These are phyloP conservation scores for Boletus rubescentipes DNA, from an alignment of 768 basidiomycete genomes.

Conservation along the genomic window DNA sequence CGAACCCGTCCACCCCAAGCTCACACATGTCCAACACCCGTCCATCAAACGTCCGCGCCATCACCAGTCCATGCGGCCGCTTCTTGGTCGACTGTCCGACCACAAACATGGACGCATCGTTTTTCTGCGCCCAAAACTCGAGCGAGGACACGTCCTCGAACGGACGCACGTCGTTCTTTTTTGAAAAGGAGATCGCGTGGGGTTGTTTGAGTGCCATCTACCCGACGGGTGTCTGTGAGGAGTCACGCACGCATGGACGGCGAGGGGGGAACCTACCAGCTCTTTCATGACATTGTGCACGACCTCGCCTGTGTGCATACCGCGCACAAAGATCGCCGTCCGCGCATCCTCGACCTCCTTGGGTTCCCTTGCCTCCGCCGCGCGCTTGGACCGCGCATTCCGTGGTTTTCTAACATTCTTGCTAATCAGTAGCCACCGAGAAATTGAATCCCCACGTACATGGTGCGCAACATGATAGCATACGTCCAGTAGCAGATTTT, in stretches of 20 bases:
- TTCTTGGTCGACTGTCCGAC: slow-evolving; percentile 94
- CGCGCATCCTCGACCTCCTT: slow-evolving; percentile 89
- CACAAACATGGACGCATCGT: slow-evolving; percentile 90
- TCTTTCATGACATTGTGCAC: slow-evolving; percentile 85
- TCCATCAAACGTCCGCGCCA: slow-evolving; percentile 85
- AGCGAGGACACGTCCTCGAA: slow-evolving; percentile 82
- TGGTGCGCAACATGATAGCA: slow-evolving; percentile 30
- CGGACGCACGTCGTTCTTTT: slow-evolving; percentile 88
- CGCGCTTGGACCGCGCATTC: slow-evolving; percentile 94
- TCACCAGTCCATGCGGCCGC: slow-evolving; percentile 80
- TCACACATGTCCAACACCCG: slow-evolving; percentile 94
- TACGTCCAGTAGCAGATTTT: too few species aligned
- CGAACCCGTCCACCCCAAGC: slow-evolving; percentile 80
- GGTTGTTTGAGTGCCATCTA: slow-evolving; percentile 96
- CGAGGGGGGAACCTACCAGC: slow-evolving; percentile 51
- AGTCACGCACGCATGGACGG: too few species aligned
- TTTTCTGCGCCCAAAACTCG: slow-evolving; percentile 92
- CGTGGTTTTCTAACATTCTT: slow-evolving; percentile 69
- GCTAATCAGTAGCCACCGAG: background rate
- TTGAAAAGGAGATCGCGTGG: slow-evolving; percentile 86
- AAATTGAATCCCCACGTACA: slow-evolving; percentile 22
- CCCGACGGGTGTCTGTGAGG: too few species aligned
- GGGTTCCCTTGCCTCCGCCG: slow-evolving; percentile 78
- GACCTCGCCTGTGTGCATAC: slow-evolving; percentile 80
- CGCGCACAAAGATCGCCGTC: slow-evolving; percentile 87